These are phyloP conservation scores for Chernovozyma aurita DNA, from an alignment of 1,139 yeast species.

Conservation along the genomic window DNA sequence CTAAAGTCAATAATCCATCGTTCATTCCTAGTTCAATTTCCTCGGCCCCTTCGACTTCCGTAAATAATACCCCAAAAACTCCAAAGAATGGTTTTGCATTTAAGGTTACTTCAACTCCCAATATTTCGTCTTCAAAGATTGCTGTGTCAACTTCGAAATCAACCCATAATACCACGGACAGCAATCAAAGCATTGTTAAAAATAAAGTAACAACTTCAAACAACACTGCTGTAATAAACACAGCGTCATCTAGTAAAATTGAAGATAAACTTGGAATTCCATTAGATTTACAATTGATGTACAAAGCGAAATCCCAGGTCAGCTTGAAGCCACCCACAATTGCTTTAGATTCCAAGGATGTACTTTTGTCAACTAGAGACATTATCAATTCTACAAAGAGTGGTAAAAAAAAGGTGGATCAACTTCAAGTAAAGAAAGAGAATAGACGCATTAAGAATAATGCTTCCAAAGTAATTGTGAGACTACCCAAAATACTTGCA, in stretches of 20 bases:
- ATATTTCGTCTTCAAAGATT: too few relatives aligned
- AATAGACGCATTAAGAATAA: background rate
- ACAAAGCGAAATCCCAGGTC: background rate
- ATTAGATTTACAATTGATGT: background rate
- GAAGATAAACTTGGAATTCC: background rate
- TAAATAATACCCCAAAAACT: background rate
- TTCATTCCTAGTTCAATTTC: slow-evolving; percentile 16
- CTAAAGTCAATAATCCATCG: slow-evolving; percentile 20
- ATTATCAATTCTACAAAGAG: background rate
- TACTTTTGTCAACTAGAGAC: background rate
- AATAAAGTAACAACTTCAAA: too few relatives aligned
- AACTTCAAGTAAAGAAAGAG: background rate
- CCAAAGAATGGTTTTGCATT: background rate
- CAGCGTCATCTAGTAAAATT: background rate
- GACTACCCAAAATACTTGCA: background rate
- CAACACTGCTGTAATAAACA: background rate
- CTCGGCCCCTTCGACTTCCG: background rate
- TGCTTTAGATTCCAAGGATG: background rate
- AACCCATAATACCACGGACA: background rate
- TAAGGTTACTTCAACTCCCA: background rate
- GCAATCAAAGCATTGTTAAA: background rate
- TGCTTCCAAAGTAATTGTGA: background rate
- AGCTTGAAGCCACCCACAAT: background rate
- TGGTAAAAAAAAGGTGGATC: background rate
- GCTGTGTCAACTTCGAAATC: too few relatives aligned